Conservation (phyloP, 108 stramenopile species). For the Pseudonitzschia pungens region DNA sequence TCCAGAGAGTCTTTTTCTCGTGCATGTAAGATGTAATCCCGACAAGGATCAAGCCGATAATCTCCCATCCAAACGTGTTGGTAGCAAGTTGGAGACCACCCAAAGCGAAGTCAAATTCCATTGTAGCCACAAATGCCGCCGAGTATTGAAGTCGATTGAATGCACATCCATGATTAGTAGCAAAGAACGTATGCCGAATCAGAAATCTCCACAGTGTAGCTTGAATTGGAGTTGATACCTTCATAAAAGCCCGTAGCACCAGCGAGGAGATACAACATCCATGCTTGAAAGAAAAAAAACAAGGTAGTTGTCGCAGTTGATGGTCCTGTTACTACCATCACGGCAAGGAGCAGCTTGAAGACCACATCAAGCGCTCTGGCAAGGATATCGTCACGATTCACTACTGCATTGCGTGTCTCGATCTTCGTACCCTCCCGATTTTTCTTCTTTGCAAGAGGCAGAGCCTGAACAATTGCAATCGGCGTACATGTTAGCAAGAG, state of each 20-base stretch:
- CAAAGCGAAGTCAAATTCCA: constrained; percentile 62
- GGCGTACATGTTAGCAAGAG: constrained; percentile 40
- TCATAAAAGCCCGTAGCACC: constrained; percentile 42
- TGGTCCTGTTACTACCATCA: constrained; percentile 82
- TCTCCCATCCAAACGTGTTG: constrained; percentile 88
- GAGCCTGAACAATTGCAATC: constrained; percentile 27
- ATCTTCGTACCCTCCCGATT: neutral
- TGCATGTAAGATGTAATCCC: constrained; percentile 30
- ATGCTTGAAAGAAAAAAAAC: constrained; percentile 52
- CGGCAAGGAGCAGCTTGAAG: constrained; percentile 47
- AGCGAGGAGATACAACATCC: constrained; percentile 48
- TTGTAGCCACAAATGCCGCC: constrained; percentile 81
- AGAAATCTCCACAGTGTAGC: constrained; percentile 69
- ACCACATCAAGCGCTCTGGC: constrained; percentile 16
- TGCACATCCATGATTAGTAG: constrained; percentile 78
- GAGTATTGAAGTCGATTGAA: constrained; percentile 82
- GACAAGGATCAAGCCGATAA: constrained; percentile 61
- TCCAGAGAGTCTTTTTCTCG: constrained; percentile 42
- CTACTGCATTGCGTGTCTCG: neutral
- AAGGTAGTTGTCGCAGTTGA: constrained; percentile 58
- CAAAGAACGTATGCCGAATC: constrained; percentile 75
- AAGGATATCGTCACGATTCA: constrained; percentile 4
- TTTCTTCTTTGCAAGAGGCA: neutral
- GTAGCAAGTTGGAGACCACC: constrained; percentile 74
- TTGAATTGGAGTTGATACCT: constrained; percentile 49